These are phyloP conservation scores for Porcisia hertigi DNA, from an alignment of 208 protist genomes.

Conservation along the genomic window DNA sequence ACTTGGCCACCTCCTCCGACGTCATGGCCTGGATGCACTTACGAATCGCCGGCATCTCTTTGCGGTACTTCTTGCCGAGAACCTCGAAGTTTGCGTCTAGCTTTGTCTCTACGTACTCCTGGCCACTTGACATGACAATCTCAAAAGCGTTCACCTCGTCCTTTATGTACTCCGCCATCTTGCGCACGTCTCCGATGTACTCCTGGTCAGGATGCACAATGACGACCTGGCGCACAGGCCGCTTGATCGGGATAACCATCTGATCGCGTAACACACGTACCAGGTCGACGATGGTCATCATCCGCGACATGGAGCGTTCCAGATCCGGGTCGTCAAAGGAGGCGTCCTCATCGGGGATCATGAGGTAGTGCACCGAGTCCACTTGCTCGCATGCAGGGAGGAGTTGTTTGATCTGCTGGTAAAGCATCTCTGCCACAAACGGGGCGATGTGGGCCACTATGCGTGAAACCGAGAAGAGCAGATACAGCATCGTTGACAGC, in stretches of 20 bases:
- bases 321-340: constrained; percentile 70
- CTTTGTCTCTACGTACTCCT: constrained; percentile 84
- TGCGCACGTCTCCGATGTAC: constrained; percentile 78
- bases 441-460: constrained; percentile 99
- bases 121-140: constrained; percentile 62
- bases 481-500: constrained; percentile 92
- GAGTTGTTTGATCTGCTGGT: constrained; percentile 95
- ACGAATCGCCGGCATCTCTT: constrained; percentile 79
- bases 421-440: constrained; percentile 98
- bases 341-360: constrained; percentile 88
- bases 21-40: constrained; percentile 81
- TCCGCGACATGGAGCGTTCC: constrained; percentile 83
- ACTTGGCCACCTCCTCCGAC: constrained; percentile 48
- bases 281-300: constrained; percentile 93
- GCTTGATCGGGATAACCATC: constrained; percentile 92
- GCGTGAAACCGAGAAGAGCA: constrained; percentile 90
- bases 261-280: constrained; percentile 95
- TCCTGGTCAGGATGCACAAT: constrained; percentile 82
- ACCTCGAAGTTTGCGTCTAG: constrained; percentile 91
- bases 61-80: constrained; percentile 87
- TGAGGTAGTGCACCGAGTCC: constrained; percentile 93
- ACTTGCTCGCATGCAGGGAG: constrained; percentile 85
- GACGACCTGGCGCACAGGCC: constrained; percentile 88
- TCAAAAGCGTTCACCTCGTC: constrained; percentile 93
- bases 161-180: constrained; percentile 89